Evolutionary conservation across 768 basidiomycete species (phyloP).

Genomic region (Mrakia frigida): DNA sequence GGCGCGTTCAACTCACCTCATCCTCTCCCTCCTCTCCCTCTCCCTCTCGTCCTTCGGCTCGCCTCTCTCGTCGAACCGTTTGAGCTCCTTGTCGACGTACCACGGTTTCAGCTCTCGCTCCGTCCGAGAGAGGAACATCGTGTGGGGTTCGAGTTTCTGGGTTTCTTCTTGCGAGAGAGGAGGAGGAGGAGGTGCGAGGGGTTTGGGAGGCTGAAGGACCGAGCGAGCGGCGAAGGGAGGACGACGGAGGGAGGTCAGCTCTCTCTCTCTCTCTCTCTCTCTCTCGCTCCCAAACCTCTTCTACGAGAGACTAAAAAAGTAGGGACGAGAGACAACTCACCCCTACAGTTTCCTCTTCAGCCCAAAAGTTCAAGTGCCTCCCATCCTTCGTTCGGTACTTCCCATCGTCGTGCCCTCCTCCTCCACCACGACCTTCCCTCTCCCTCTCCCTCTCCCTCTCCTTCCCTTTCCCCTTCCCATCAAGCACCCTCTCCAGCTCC

Average conservation of each 20-base stretch:
- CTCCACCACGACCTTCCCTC: not conserved
- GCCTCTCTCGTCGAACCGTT: slow-evolving; percentile 18
- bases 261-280: not conserved
- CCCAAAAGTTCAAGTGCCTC: slow-evolving; percentile 31
- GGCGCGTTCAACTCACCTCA: slow-evolving; percentile 5
- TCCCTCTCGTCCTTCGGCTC: slow-evolving; percentile 15
- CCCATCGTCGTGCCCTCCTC: too few species aligned
- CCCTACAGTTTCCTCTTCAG: slow-evolving; percentile 17
- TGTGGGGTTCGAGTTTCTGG: slow-evolving; percentile 28
- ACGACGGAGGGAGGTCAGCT: not conserved
- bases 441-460: slow-evolving; percentile 31
- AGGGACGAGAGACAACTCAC: not conserved
- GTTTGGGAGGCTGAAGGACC: slow-evolving; percentile 2
- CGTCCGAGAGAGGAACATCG: slow-evolving; percentile 31
- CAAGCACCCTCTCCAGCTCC: slow-evolving; percentile 26
- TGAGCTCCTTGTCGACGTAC: slow-evolving; percentile 26
- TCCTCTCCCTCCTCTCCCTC: slow-evolving; percentile 4
- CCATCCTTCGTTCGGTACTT: slow-evolving; percentile 15
- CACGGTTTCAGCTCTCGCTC: slow-evolving; percentile 30
- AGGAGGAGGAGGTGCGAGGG: not conserved
- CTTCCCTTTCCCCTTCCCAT: slow-evolving; percentile 21
- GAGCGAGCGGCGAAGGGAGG: too few species aligned
- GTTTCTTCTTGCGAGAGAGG: slow-evolving; percentile 21
- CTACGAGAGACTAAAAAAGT: not conserved
- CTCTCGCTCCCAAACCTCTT: not conserved